Base-by-base conservation (phyloP, 1,284 basidiomycete species). In the Phylloboletellus chloephorus region DNA sequence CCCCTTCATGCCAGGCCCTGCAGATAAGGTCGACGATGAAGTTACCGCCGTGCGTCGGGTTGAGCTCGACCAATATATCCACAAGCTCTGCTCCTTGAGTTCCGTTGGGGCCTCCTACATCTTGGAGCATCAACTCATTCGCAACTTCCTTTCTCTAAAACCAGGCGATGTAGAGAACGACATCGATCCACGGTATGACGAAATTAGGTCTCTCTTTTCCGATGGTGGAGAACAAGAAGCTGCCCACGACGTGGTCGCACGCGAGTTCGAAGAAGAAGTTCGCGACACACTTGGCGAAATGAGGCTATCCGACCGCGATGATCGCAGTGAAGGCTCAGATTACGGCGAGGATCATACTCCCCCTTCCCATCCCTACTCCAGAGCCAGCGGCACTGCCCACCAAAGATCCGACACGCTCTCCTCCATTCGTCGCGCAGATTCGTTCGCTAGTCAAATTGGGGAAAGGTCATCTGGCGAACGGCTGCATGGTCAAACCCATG, bases 1-100 rank as follows among this genome's bases (percentile, higher is more conserved):
- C 30, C 95, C 94, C 0, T 96, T 81, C 66, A 97, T 98, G 92
- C 94, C 94, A 9, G 95, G 94, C 1, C 95, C 93, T 4, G 78
- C 88, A 6, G 73, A 84, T 15, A 71, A 82, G 16, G 89, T 97
- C 25, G 87, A 96, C 65, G 87, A 93, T 51, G 73, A 79, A 39
- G 74, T 97, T 49, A 96, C 93, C 15, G 80, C 85, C 11, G 79
- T 82, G 39, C 75, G 95, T 43, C 77, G 84, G 44, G 74, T 74
- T 24, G 95, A 98, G 57, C 73, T 99, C 15, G 88, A 96, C 57
- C 79, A 85, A 33, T 99, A 98, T 64, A 74, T 98, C 32, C 74
- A 77, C 51, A 79, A 82, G 41, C 73, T 99, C 7, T 87, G 90
- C 56, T 69, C 67, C 23, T 73, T 92, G 40, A 75, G 71, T 46